phyloP scores from a whole-genome alignment of 2,329 filamentous ascomycete genomes.

The Tolypocladium tundrense region DNA sequence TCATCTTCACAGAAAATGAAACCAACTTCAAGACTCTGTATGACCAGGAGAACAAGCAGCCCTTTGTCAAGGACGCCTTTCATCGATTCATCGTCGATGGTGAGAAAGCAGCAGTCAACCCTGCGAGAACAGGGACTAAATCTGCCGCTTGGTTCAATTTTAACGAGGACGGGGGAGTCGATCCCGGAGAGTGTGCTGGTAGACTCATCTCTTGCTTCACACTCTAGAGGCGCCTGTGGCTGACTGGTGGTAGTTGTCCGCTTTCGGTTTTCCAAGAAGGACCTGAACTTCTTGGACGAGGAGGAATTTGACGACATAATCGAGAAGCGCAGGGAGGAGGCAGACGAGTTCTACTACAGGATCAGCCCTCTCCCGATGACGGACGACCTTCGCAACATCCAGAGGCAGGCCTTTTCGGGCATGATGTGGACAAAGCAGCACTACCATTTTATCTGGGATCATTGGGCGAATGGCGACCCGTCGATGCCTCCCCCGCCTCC shows the following conservation, averaged over 20 bases:
- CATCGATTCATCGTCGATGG: slow-evolving; percentile 77
- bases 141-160: slow-evolving; percentile 87
- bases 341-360: slow-evolving; percentile 90
- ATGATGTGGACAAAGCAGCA: slow-evolving; percentile 99
- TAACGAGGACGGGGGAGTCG: slow-evolving; percentile 78
- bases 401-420: slow-evolving; percentile 85
- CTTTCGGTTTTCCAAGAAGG: slow-evolving; percentile 72
- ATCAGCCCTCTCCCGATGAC: slow-evolving; percentile 90
- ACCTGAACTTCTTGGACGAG: slow-evolving; percentile 76
- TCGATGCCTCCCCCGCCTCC: slow-evolving; percentile 77
- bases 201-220: slow-evolving; percentile 18
- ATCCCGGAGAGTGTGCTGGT: slow-evolving; percentile 84
- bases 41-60: slow-evolving; percentile 63
- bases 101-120: slow-evolving; percentile 74
- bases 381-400: slow-evolving; percentile 88
- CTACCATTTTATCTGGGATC: slow-evolving; percentile 94
- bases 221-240: not conserved
- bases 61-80: slow-evolving; percentile 92
- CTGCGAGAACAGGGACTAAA: slow-evolving; percentile 72
- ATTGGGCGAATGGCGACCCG: slow-evolving; percentile 94
- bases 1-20: slow-evolving; percentile 93
- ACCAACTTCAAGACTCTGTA: slow-evolving; percentile 77
- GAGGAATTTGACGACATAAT: slow-evolving; percentile 87
- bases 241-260: slow-evolving; percentile 55
- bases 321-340: slow-evolving; percentile 76